Evolutionary conservation across 495 filamentous ascomycete species (phyloP).

Genomic region (Penicillium flavigenum): DNA sequence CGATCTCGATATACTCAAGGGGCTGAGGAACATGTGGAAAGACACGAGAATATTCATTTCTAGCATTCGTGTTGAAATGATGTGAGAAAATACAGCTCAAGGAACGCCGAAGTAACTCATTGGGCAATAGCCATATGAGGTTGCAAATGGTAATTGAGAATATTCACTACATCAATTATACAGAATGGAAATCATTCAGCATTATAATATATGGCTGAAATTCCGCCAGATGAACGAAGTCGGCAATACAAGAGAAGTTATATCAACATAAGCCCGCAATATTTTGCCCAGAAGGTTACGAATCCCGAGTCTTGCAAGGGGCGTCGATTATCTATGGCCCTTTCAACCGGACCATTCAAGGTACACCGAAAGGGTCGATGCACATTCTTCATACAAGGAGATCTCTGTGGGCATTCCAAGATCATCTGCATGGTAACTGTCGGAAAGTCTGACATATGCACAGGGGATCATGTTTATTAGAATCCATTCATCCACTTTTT

Average conservation of each 20-base stretch:
- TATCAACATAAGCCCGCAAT: not conserved
- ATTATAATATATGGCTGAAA: not conserved
- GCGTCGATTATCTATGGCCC: conserved; percentile 3
- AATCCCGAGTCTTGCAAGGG: conserved; percentile 15
- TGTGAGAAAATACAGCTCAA: not conserved
- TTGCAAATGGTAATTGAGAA: not conserved
- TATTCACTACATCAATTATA: not conserved
- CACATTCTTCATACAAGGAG: conserved; percentile 12
- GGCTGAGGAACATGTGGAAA: not conserved
- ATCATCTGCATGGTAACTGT: not conserved
- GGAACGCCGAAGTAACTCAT: not conserved
- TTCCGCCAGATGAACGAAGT: not conserved
- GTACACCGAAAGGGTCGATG: not conserved
- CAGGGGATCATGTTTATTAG: conserved; percentile 1
- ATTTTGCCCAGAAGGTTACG: not conserved
- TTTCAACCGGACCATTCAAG: not conserved
- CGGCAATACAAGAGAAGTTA: not conserved
- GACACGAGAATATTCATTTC: too few species aligned
- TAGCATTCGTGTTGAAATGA: not conserved
- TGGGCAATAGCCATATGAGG: not conserved
- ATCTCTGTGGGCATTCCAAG: conserved; percentile 15
- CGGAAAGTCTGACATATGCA: conserved; percentile 1
- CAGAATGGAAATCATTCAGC: not conserved
- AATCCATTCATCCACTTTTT: not conserved
- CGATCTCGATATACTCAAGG: not conserved